These are phyloP conservation scores for Pisolithus thermaeus DNA, from an alignment of 1,284 basidiomycete genomes.

Conservation along the genomic window DNA sequence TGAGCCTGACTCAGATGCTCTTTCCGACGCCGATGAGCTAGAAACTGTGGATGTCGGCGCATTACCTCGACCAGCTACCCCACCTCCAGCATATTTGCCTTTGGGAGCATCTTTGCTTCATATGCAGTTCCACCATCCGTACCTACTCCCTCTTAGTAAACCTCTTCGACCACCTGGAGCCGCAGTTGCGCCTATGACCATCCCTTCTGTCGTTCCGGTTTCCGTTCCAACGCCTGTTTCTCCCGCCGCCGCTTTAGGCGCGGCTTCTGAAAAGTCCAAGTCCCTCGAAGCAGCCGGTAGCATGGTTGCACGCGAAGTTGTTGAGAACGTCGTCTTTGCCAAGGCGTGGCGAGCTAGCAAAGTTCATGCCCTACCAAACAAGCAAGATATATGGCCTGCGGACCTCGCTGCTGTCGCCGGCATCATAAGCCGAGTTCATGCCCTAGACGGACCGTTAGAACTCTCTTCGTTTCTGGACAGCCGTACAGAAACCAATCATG, in stretches of 20 bases:
- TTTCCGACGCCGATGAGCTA: slow-evolving; percentile 31
- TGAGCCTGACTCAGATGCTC: slow-evolving; percentile 30
- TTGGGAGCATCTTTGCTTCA: slow-evolving; percentile 58
- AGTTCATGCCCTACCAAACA: slow-evolving; percentile 20
- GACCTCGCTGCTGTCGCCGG: slow-evolving; percentile 43
- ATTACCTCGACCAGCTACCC: slow-evolving; percentile 56
- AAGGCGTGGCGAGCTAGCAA: slow-evolving; percentile 54
- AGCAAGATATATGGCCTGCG: slow-evolving; percentile 42
- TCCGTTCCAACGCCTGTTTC: slow-evolving; percentile 75
- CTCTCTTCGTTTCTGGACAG: slow-evolving; percentile 33
- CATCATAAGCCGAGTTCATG: slow-evolving; percentile 24
- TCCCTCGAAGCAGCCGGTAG: slow-evolving; percentile 59
- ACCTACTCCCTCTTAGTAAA: slow-evolving; percentile 51
- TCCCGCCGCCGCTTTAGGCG: slow-evolving; percentile 59
- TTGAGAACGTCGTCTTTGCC: slow-evolving; percentile 64
- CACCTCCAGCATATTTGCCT: slow-evolving; percentile 63
- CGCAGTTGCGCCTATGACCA: slow-evolving; percentile 37
- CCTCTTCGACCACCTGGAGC: slow-evolving; percentile 53
- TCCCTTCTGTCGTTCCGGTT: slow-evolving; percentile 36
- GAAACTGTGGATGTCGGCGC: slow-evolving; percentile 22
- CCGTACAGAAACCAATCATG: slow-evolving; percentile 23
- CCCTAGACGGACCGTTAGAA: slow-evolving; percentile 23
- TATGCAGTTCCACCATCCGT: slow-evolving; percentile 57
- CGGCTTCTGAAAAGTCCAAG: slow-evolving; percentile 54
- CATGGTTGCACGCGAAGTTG: slow-evolving; percentile 55